Evolutionary conservation across 306 rosid species (phyloP).

Genomic region (Lathyrus aphaca): DNA sequence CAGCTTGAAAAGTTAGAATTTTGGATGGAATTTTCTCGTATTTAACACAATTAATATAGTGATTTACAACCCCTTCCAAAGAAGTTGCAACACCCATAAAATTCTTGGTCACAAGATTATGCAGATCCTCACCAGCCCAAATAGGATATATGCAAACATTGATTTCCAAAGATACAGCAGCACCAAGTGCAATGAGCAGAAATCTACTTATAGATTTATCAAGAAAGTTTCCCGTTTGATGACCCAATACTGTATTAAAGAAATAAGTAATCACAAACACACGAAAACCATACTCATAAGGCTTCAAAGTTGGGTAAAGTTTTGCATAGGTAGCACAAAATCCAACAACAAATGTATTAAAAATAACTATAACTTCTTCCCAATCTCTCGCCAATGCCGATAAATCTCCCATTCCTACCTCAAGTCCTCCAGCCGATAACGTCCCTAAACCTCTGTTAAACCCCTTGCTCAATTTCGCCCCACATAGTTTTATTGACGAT

Average conservation of each 20-base stretch:
- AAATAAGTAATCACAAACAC: conserved; percentile 93
- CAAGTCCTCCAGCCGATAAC: too few species aligned
- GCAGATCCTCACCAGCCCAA: conserved; percentile 99
- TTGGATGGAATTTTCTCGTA: conserved; percentile 83
- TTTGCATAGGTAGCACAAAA: too few species aligned
- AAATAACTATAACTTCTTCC: too few species aligned
- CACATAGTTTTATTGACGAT: too few species aligned
- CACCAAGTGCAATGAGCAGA: conserved; percentile 84
- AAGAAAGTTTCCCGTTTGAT: conserved; percentile 68
- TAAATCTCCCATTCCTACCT: too few species aligned
- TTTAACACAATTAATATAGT: conserved; percentile 72
- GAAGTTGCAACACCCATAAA: conserved; percentile 83
- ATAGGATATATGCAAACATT: conserved; percentile 81
- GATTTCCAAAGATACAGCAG: conserved; percentile 76
- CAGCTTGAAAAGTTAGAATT: conserved; percentile 85
- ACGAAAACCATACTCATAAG: too few species aligned
- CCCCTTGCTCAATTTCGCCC: too few species aligned
- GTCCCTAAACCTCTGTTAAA: too few species aligned
- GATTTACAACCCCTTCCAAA: conserved; percentile 79
- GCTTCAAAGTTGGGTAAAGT: too few species aligned
- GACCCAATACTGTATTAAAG: conserved; percentile 78
- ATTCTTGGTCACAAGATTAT: conserved; percentile 74
- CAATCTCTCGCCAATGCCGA: too few species aligned
- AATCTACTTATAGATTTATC: conserved; percentile 74
- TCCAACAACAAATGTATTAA: too few species aligned